These are phyloP conservation scores for Amoeboaphelidium protococcarum DNA, from an alignment of 371 early-diverging fungal genomes.

Conservation along the genomic window DNA sequence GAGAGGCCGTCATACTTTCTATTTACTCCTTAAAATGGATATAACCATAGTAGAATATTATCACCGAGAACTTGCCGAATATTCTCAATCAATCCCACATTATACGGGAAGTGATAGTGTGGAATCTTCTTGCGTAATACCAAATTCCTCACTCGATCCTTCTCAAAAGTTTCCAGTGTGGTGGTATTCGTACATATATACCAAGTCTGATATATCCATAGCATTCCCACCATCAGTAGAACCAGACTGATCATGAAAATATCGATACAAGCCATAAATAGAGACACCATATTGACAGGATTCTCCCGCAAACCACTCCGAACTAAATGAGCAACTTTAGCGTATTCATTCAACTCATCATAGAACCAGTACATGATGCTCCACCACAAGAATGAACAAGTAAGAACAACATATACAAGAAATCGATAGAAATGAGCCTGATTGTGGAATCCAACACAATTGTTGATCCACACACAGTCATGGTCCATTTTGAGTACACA, in stretches of 20 bases:
- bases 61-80: constrained; percentile 46
- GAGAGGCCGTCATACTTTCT: background rate
- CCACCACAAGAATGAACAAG: background rate
- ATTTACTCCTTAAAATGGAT: background rate
- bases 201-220: constrained; percentile 55
- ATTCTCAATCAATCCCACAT: constrained; percentile 53
- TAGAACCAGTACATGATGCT: background rate
- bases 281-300: constrained; percentile 5
- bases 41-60: constrained; percentile 1
- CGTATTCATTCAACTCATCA: background rate
- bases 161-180: constrained; percentile 58
- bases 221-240: constrained; percentile 43
- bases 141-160: constrained; percentile 7
- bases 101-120: constrained; percentile 45
- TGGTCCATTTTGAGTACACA: constrained; percentile 19
- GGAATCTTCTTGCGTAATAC: constrained; percentile 4
- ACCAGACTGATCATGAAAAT: constrained; percentile 31
- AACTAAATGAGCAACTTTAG: background rate
- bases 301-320: constrained; percentile 3
- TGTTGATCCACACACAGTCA: constrained; percentile 12
- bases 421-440: constrained; percentile 17
- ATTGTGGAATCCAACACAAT: constrained; percentile 17
- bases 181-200: constrained; percentile 65
- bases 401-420: constrained; percentile 5
- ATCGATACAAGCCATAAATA: constrained; percentile 40